A percentile compares a stretch with the other conserved stretches of the same genome.
Evolutionary conservation across 306 rosid genomes (phyloP).

Genomic region (Vicia sativa): DNA sequence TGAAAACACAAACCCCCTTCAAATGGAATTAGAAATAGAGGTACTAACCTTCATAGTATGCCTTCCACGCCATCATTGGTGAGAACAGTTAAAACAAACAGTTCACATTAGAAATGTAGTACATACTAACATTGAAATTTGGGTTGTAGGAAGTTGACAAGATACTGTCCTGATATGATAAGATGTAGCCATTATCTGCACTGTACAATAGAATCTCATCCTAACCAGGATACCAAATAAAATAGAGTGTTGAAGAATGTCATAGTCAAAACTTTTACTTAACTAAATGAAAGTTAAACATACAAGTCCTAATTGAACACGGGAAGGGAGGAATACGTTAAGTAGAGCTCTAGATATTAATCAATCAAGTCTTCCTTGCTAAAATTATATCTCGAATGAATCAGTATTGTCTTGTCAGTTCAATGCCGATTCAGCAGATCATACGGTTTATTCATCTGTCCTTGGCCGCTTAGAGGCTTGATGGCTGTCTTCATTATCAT

Average conservation of each 20-base stretch:
- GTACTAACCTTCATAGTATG: no score
- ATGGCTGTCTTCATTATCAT: conserved; percentile 44
- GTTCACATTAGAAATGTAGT: conserved; percentile 29
- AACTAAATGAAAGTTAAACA: conserved; percentile 32
- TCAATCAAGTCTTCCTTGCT: conserved; percentile 44
- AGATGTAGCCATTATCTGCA: conserved; percentile 32
- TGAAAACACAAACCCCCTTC: not conserved
- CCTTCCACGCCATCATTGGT: not conserved
- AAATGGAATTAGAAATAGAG: no score
- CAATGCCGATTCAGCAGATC: conserved; percentile 53
- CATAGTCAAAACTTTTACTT: conserved; percentile 45
- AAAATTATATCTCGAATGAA: conserved; percentile 42
- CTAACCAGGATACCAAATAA: conserved; percentile 37
- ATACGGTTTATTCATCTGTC: conserved; percentile 51
- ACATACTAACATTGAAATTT: conserved; percentile 27
- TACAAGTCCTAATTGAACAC: conserved; percentile 31
- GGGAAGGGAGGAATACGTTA: conserved; percentile 25
- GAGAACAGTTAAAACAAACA: conserved; percentile 21
- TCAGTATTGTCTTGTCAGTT: conserved; percentile 47
- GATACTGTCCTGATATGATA: conserved; percentile 28
- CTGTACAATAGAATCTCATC: conserved; percentile 47
- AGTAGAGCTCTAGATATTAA: conserved; percentile 47
- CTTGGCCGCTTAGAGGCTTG: conserved; percentile 67
- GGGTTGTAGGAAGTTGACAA: conserved; percentile 18
- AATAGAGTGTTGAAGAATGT: conserved; percentile 24